A percentile compares a stretch with the other conserved stretches of the same genome.
Conservation (phyloP, 2,329 filamentous ascomycete species). For the Pseudogymnoascus sp. region DNA sequence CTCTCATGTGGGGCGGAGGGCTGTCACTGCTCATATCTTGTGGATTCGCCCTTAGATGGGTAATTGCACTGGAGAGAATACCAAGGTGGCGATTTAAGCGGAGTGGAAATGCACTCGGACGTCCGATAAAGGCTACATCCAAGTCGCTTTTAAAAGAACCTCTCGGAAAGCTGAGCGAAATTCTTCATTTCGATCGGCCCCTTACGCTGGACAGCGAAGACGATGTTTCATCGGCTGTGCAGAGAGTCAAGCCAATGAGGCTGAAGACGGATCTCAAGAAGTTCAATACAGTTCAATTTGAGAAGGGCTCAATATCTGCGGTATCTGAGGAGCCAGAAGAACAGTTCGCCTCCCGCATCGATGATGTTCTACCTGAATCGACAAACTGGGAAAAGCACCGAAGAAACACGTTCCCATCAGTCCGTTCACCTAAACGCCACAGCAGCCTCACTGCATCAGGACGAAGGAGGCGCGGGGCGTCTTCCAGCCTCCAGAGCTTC, state of each 20-base stretch:
- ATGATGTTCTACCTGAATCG: not conserved
- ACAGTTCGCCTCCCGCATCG: not conserved
- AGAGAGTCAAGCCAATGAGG: conserved; percentile 3
- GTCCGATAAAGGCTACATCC: conserved; percentile 7
- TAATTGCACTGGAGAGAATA: conserved; percentile 76
- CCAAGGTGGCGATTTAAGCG: conserved; percentile 84
- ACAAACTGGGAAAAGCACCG: not conserved
- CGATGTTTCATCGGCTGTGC: not conserved
- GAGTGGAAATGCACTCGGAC: conserved; percentile 22
- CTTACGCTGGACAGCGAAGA: conserved; percentile 1
- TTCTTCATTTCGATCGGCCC: conserved; percentile 1
- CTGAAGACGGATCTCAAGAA: not conserved
- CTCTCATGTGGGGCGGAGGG: conserved; percentile 78
- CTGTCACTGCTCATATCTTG: conserved; percentile 67
- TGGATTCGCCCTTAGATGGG: conserved; percentile 70
- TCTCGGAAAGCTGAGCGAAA: not conserved
- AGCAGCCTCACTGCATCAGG: conserved; percentile 48
- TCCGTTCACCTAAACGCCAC: not conserved
- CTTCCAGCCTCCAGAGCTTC: conserved; percentile 62
- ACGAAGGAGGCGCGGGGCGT: conserved; percentile 57
- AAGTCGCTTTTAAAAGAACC: not conserved
- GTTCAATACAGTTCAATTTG: not conserved
- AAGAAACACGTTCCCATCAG: not conserved
- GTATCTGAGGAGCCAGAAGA: conserved; percentile 27
- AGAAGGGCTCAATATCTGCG: not conserved